Evolutionary conservation across 1,284 basidiomycete genomes (phyloP), one percentile per base, ranked within the genome.

Genomic region (Sanghuangporus baumii): DNA sequence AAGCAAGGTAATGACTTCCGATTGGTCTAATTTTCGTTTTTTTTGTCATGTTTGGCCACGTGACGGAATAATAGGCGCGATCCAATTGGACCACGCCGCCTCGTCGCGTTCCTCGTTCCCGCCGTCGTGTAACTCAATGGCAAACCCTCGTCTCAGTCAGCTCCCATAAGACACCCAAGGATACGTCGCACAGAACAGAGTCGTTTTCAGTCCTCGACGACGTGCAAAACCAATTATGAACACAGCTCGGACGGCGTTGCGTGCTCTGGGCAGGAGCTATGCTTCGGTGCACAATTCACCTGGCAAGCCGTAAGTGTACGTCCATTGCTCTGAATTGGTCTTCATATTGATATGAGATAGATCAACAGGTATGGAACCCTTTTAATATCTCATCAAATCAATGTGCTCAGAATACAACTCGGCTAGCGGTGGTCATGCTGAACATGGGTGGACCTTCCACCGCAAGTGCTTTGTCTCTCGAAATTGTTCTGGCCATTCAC

Each of bases 391-490:
- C 1, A 43, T 54, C 34, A 8, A 51, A n/a, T 5, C 36, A n/a
- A 47, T 64, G 55, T 40, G 34, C 20, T 36, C 57, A 26, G 20
- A 7, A 60, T 23, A 34, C 36, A 20, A 12, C 11, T 23, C 18
- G 6, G 23, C 8, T 66, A 91, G 96, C 91, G 46, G 84, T 99
- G 64, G 92, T 99, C 38, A 93, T 99, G 90, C 82, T 99, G 79
- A 99, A 98, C 77, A 98, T 99, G 96, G 96, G 96, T 54, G 96
- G 96, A 0, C 96, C 96, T 9, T 86, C 91, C 47, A 97, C 94
- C 57, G 93, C 93, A 72, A 70, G 86, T 74, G 50, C 37, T 8
- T 36, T 41, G 50, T 57, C 31, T 48, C 38, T 51, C 55, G 51
- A 41, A 36, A 51, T 66, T 57, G 62, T 40, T n/a, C 37, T 38